Base-by-base conservation (phyloP, 176 grass and related monocot species). In the Eleusine coracana region DNA sequence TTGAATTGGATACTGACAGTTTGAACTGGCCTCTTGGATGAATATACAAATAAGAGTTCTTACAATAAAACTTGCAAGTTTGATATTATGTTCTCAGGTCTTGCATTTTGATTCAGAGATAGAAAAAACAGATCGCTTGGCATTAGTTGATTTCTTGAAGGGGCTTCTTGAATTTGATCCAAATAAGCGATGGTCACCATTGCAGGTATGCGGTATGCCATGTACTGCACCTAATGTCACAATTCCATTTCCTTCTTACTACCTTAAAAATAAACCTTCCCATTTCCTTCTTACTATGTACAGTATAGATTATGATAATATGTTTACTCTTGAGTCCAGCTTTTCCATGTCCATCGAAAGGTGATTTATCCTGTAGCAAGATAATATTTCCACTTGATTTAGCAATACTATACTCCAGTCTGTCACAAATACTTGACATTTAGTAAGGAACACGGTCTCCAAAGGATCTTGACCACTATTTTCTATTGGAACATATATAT, bases 61-160 rank as follows among this genome's bases (percentile, higher is more conserved):
- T 83, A 87, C 49, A 87, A 79, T 83, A 79, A 78, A 90, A 10
- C 66, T 65, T 77, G 84, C 80, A 87, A 87, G 79, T 90, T 90
- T 83, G 75, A 70, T 83, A 89, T 78, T 70, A 82, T 92, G 77
- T 87, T 83, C 75, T 90, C 70, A 87, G 84, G 84, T 90, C 62
- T 90, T 90, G 63, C 80, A 87, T 87, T 90, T 90, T 90, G 75
- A 83, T 87, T 87, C 88, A 90, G 88, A 90, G 84, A 73, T 89
- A 96, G 93, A 99, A 82, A 92, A 88, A 23, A 82, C 55, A 80
- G 86, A 85, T 31, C 85, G 93, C 28, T 70, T 86, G 71, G 86
- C 86, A 31, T 89, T 99, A 87, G 88, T 96, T 96, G 97, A 96
- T 96, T 99, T 99, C 89, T 90, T 99, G 78, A 94, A 90, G 84